Evolutionary conservation across 495 filamentous ascomycete species (phyloP).

Genomic region (Xylaria cubensis): DNA sequence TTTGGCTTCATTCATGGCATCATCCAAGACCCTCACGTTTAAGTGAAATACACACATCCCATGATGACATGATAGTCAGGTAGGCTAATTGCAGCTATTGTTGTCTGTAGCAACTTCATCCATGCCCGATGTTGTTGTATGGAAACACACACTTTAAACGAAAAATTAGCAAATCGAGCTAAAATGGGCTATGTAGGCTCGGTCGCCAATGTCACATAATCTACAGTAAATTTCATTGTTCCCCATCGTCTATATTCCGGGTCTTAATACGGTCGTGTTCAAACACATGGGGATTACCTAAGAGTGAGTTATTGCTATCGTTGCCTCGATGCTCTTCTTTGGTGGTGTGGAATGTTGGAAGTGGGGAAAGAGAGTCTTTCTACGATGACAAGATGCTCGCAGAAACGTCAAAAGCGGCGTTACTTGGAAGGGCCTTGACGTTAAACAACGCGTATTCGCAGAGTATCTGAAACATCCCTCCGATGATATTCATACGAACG

Average conservation of each 20-base stretch:
- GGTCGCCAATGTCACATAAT: no score
- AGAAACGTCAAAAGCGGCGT: slow-evolving; percentile 25
- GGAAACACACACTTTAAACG: no score
- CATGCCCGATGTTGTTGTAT: no score
- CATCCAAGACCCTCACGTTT: no score
- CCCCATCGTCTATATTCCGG: slow-evolving; percentile 74
- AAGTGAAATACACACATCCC: no score
- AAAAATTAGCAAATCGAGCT: no score
- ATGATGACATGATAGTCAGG: no score
- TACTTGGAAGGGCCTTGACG: slow-evolving; percentile 48
- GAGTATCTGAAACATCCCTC: slow-evolving; percentile 38
- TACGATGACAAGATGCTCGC: slow-evolving; percentile 39
- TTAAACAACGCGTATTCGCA: slow-evolving; percentile 49
- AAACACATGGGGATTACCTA: slow-evolving; percentile 73
- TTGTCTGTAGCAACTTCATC: no score
- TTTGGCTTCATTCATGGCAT: no score
- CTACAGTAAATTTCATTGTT: slow-evolving; percentile 76
- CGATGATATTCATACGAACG: not conserved
- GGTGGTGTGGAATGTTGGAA: slow-evolving; percentile 71
- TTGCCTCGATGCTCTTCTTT: slow-evolving; percentile 67
- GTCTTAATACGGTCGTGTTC: slow-evolving; percentile 72
- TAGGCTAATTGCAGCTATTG: no score
- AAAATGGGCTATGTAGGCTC: no score
- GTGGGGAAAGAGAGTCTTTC: slow-evolving; percentile 63
- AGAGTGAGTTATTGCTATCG: slow-evolving; percentile 73